Conservation (phyloP, 768 basidiomycete species). For the Grammothele lineata region DNA sequence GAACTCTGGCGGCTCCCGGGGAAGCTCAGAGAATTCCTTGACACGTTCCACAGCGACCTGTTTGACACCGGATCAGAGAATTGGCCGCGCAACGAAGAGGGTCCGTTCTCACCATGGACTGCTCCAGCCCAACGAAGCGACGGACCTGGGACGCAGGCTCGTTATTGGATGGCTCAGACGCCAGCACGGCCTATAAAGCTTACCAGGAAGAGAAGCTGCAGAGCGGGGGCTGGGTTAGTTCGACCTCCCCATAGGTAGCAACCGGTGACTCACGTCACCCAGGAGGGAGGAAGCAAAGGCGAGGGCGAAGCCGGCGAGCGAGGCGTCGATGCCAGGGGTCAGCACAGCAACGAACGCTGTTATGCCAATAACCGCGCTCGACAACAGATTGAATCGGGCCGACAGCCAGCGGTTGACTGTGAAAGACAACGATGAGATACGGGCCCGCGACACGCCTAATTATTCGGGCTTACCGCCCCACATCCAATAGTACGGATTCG, state of each 20-base stretch:
- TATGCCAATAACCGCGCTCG: constrained; percentile 65
- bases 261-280: constrained; percentile 56
- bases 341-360: constrained; percentile 65
- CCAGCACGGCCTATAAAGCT: constrained; percentile 11
- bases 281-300: constrained; percentile 80
- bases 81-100: not conserved
- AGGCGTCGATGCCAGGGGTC: constrained; percentile 69
- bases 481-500: constrained; percentile 86
- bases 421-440: not conserved
- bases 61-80: constrained; percentile 4
- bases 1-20: constrained; percentile 77
- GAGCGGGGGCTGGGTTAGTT: no score
- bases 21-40: constrained; percentile 84
- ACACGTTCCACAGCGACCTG: constrained; percentile 85
- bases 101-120: constrained; percentile 68
- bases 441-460: not conserved
- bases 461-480: constrained; percentile 62
- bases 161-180: constrained; percentile 1
- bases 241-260: no score
- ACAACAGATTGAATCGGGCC: constrained; percentile 81
- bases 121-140: constrained; percentile 83
- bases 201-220: constrained; percentile 57
- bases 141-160: constrained; percentile 40
- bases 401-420: constrained; percentile 93
- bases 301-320: constrained; percentile 82